Base-by-base conservation (phyloP, 73 alveolate genomes). In the Blepharisma japonicum region DNA sequence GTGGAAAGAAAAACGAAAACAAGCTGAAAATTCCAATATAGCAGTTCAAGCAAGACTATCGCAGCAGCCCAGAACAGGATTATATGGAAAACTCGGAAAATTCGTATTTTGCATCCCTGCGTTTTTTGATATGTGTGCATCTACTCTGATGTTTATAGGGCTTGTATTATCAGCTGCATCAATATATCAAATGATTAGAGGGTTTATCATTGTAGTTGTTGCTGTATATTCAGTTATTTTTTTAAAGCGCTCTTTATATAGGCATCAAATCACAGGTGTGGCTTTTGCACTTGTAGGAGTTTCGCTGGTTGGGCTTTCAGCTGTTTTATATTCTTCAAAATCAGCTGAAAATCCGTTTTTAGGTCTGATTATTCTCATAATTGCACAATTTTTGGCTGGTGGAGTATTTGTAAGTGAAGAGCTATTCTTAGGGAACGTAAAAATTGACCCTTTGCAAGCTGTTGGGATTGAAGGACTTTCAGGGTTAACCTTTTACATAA, bases 381-480 rank as follows among this genome's bases (percentile, higher is more conserved):
- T 81, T 0, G 78, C 88, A 38, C 78, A 54, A n/a, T 80, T 71
- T 67, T 56, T 81, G 38, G 55, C 67, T 61, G 87, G 88, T 6
- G 76, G 79, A 39, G 78, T 85, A 55, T 77, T 78, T 56, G 80
- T 87, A 48, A 71, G 85, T 4, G 89, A 88, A 79, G 94, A 94
- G 87, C 79, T 87, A 81, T 68, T 86, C 84, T 91, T 86, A 83
- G 83, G 71, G 91, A 90, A 91, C 87, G 87, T 78, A 86, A 90
- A 90, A 68, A 72, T 86, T 47, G 94, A 92, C 66, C 98, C 98
- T 55, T 79, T 96, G 74, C 88, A 89, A 81, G 99, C 95, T 0
- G 99, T 93, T 9, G 99, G 98, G 6, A 77, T 87, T 54, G 99
- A 96, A 88, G 99, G 99, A 55, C 61, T 92, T 84, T 91, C 97